Conservation (phyloP, 257 asterid genomes). For the Phtheirospermum japonicum region DNA sequence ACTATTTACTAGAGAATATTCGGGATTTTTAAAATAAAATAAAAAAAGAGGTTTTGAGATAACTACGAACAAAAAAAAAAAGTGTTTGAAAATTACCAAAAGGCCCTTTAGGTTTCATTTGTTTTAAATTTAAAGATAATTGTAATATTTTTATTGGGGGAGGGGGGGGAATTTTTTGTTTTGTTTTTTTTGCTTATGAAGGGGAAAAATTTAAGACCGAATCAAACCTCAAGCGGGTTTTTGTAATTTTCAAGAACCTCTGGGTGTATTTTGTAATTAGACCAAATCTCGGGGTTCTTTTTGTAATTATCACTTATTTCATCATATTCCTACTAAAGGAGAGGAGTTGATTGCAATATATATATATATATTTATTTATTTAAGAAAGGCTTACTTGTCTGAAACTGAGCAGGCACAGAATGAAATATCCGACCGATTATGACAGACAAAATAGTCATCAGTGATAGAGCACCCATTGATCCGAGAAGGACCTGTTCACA, state of each 20-base stretch:
- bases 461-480: slow-evolving; percentile 94
- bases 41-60: no score
- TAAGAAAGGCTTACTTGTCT: slow-evolving; percentile 68
- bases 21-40: no score
- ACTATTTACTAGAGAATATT: neutral
- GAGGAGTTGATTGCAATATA: slow-evolving; percentile 16
- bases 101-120: neutral
- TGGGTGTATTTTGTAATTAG: no score
- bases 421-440: slow-evolving; percentile 83
- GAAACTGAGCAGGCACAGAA: slow-evolving; percentile 95
- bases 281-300: neutral
- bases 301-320: neutral
- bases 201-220: neutral
- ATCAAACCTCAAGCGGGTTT: neutral
- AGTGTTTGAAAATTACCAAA: no score
- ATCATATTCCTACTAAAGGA: neutral
- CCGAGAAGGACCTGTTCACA: slow-evolving; percentile 83
- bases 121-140: no score
- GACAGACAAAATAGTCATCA: slow-evolving; percentile 86
- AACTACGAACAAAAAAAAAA: no score
- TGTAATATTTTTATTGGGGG: neutral
- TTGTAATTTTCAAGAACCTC: neutral
- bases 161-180: no score
- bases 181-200: no score
- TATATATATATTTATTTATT: no score